Base-by-base conservation (phyloP, 2,329 filamentous ascomycete species). In the Curvularia eragrostidis region DNA sequence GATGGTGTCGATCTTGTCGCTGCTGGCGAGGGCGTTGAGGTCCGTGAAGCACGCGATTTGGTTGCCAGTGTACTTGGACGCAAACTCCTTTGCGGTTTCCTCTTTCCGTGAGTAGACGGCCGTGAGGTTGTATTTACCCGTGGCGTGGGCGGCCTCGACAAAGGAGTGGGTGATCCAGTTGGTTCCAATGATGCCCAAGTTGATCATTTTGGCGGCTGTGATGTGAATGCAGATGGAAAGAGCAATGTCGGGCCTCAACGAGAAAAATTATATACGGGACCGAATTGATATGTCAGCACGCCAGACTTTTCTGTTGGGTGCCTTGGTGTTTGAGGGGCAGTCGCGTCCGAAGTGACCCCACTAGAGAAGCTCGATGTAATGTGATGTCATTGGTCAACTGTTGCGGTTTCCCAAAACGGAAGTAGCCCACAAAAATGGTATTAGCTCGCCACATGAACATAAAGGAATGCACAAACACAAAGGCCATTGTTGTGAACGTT, bases 131-230 rank as follows among this genome's bases (percentile, higher is more conserved):
- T 79, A 83, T 71, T 77, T 72, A 19, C 68, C 66, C 2, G 79
- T 79, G 36, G 80, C 74, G 28, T 79, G 74, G 12, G 80, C 79
- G 19, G 74, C 76, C 13, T 72, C 64, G 66, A 83, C 76, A 70
- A 77, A 83, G 9, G 79, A 80, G 61, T 79, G 77, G 3, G 81
- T 82, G 67, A 83, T 83, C 81, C 81, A 83, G 67, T 72, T 74
- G 19, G 80, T 81, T 63, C 81, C 81, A 56, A 83, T 79, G 56
- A 78, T 77, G 52, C 74, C 80, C 66, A 81, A 80, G 47, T 73
- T 78, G 68, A 82, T 74, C 66, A 69, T 72, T 46, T 56, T 68
- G 63, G 24, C 36, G 36, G 43, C 30, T 51, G 10, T 51, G 38
- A 12, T 38, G 38, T 34, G 23, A 3, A 23, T n/a, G 18, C n/a